Percentiles rank a stretch among this genome's conserved stretches.
Evolutionary conservation across 2,329 filamentous ascomycete species (phyloP).

Genomic region (Ophiostoma quercus): DNA sequence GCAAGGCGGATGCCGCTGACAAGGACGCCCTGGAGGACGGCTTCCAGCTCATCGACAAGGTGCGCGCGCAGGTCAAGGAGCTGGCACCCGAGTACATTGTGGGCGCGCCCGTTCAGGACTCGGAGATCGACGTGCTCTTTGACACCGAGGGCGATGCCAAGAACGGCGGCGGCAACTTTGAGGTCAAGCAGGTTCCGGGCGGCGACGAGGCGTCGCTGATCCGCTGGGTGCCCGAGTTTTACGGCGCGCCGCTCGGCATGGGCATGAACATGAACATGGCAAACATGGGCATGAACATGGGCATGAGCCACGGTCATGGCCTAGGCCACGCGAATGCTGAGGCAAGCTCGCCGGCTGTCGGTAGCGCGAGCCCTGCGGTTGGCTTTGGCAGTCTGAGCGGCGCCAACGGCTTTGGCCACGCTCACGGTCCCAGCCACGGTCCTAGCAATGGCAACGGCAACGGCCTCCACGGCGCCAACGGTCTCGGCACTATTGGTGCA

Average conservation of each 20-base stretch:
- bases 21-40: constrained; percentile 29
- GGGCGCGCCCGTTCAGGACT: constrained; percentile 43
- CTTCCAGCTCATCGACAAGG: constrained; percentile 62
- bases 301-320: neutral
- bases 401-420: constrained; percentile 33
- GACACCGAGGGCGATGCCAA: constrained; percentile 82
- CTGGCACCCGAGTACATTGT: constrained; percentile 31
- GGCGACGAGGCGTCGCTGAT: constrained; percentile 36
- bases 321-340: neutral
- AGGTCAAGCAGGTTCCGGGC: constrained; percentile 46
- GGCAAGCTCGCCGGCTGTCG: neutral
- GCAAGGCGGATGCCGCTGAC: neutral
- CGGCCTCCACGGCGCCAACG: constrained; percentile 5
- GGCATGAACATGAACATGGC: neutral
- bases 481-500: constrained; percentile 9
- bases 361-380: neutral
- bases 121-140: constrained; percentile 75
- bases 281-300: neutral
- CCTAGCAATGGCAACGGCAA: neutral
- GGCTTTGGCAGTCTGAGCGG: constrained; percentile 11
- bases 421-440: neutral
- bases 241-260: neutral
- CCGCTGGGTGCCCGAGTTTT: constrained; percentile 48
- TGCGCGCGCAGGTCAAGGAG: constrained; percentile 61
- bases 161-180: constrained; percentile 89